Evolutionary conservation across 1,139 yeast genomes (phyloP).

Genomic region (Scheffersomyces lignicola): DNA sequence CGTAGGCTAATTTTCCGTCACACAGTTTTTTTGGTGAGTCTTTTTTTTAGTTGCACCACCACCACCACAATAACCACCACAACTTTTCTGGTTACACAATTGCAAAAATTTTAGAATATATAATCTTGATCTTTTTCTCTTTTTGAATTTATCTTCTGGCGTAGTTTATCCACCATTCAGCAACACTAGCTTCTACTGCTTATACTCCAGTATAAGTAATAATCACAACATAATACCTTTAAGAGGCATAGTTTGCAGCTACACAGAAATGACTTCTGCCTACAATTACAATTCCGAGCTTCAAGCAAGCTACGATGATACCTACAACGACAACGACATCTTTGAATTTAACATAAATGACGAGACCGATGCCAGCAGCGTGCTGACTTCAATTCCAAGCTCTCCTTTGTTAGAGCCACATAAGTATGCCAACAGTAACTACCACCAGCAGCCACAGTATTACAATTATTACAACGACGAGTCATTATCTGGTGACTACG

Average conservation of each 20-base stretch:
- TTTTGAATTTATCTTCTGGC: no score
- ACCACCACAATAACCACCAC: conserved; percentile 3
- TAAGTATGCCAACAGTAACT: background rate
- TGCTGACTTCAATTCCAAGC: conserved; percentile 2
- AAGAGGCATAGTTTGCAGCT: background rate
- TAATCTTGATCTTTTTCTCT: conserved; percentile 1
- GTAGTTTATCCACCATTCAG: no score
- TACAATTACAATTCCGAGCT: background rate
- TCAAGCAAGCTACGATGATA: conserved; percentile 1
- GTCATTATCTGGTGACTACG: no score
- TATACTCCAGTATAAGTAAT: no score
- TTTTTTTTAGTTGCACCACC: conserved; percentile 1
- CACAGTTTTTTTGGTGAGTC: background rate
- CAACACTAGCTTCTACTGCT: no score
- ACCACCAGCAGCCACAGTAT: background rate
- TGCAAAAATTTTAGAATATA: conserved; percentile 4
- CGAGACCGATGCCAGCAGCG: background rate
- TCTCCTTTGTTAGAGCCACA: conserved; percentile 3
- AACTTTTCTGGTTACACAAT: conserved; percentile 1
- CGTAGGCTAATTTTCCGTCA: background rate
- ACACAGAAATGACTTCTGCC: background rate
- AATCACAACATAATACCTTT: background rate
- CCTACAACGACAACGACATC: conserved; percentile 1
- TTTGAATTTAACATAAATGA: conserved; percentile 4
- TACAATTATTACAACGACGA: background rate